phyloP scores from a whole-genome alignment of 169 alveolate species.

The Cryptosporidium viatorum region DNA sequence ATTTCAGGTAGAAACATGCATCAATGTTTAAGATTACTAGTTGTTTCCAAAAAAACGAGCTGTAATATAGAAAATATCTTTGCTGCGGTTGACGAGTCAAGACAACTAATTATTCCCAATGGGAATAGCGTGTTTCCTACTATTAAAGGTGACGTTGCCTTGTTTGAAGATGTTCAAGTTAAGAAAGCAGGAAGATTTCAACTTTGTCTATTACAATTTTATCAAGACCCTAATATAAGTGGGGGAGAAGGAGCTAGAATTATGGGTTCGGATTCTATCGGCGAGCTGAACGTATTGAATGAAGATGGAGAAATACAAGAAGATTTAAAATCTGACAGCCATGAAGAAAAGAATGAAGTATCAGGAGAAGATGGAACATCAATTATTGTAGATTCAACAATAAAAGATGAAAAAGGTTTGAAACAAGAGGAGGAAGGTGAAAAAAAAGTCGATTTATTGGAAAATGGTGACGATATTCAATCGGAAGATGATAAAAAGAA shows the following conservation, averaged over 20 bases:
- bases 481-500: not conserved
- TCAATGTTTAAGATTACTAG: conserved; percentile 64
- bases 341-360: not conserved
- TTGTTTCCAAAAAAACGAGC: conserved; percentile 48
- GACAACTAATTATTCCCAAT: conserved; percentile 56
- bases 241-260: conserved; percentile 75
- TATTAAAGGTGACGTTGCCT: conserved; percentile 63
- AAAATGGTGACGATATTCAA: not conserved
- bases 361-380: not conserved
- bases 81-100: conserved; percentile 67
- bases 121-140: conserved; percentile 62
- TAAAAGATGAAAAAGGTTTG: not conserved
- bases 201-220: conserved; percentile 64
- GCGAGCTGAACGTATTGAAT: conserved; percentile 37
- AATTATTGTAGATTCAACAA: not conserved
- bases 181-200: conserved; percentile 34
- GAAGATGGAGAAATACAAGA: conserved; percentile 4
- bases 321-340: not conserved
- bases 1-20: conserved; percentile 73
- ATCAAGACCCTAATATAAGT: conserved; percentile 67
- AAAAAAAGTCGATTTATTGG: not conserved
- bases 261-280: conserved; percentile 71
- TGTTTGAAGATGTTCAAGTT: conserved; percentile 66
- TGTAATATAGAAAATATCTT: conserved; percentile 64
- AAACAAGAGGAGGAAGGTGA: not conserved